These are phyloP conservation scores for Epichloe sylvatica DNA, from an alignment of 2,329 filamentous ascomycete genomes.

Conservation along the genomic window DNA sequence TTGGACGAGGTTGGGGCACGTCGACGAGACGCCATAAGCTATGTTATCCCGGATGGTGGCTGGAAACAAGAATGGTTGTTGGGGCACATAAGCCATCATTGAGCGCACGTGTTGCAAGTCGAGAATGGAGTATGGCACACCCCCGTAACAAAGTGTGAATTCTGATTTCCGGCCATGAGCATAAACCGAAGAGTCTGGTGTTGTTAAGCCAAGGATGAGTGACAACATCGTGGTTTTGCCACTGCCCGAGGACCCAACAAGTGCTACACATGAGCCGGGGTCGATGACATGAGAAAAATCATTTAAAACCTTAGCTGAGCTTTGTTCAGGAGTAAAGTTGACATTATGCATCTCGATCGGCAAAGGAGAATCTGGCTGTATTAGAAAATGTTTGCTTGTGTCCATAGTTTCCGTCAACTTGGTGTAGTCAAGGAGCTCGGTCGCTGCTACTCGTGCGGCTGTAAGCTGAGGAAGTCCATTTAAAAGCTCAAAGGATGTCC, in stretches of 20 bases:
- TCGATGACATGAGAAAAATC: slow-evolving; percentile 42
- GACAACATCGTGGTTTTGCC: slow-evolving; percentile 79
- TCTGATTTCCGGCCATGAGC: neutral
- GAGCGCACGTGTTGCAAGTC: slow-evolving; percentile 47
- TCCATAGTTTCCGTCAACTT: slow-evolving; percentile 33
- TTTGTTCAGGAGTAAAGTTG: slow-evolving; percentile 34
- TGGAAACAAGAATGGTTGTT: slow-evolving; percentile 65
- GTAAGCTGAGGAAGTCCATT: slow-evolving; percentile 69
- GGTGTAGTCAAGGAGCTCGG: slow-evolving; percentile 48
- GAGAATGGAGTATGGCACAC: slow-evolving; percentile 40
- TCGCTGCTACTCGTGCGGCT: slow-evolving; percentile 57
- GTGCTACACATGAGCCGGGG: slow-evolving; percentile 52
- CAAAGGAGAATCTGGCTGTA: slow-evolving; percentile 14
- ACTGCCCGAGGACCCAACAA: slow-evolving; percentile 76
- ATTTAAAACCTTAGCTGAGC: neutral
- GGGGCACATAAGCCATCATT: slow-evolving; percentile 54
- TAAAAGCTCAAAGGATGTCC: slow-evolving; percentile 55
- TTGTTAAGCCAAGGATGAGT: slow-evolving; percentile 60
- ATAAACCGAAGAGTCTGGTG: slow-evolving; percentile 15
- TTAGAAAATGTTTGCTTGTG: slow-evolving; percentile 19
- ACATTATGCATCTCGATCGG: slow-evolving; percentile 40
- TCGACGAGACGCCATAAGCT: slow-evolving; percentile 53
- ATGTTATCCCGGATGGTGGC: slow-evolving; percentile 69
- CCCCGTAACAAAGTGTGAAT: slow-evolving; percentile 41
- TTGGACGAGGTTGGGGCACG: slow-evolving; percentile 34